phyloP scores from a whole-genome alignment of 768 basidiomycete genomes.

The Polyporus arcularius region DNA sequence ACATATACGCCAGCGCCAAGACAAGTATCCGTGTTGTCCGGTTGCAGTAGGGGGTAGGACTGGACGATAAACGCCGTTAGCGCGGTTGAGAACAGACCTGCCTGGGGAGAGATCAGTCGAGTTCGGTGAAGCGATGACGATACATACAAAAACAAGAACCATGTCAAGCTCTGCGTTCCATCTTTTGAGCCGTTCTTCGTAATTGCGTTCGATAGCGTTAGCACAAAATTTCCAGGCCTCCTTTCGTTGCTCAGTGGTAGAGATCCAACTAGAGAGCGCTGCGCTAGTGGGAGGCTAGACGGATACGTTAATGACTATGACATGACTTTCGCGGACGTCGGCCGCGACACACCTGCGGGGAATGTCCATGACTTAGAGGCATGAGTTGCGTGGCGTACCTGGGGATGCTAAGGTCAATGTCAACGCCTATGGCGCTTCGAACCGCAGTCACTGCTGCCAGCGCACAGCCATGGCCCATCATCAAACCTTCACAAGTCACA shows the following conservation, averaged over 20 bases:
- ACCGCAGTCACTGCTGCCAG: too few species aligned
- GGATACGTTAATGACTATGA: too few species aligned
- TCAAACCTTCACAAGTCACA: too few species aligned
- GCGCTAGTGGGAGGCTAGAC: too few species aligned
- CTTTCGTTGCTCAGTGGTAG: slow-evolving; percentile 4
- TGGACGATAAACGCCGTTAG: slow-evolving; percentile 20
- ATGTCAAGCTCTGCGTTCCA: slow-evolving; percentile 20
- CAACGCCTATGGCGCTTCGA: too few species aligned
- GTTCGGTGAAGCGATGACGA: not conserved
- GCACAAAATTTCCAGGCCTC: slow-evolving; percentile 14
- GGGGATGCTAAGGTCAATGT: too few species aligned
- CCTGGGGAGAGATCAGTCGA: not conserved
- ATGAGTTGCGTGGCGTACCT: too few species aligned
- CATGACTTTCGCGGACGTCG: too few species aligned
- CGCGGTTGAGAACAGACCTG: slow-evolving; percentile 20
- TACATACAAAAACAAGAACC: slow-evolving; percentile 19
- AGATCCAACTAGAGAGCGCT: not conserved
- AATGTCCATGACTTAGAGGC: not conserved
- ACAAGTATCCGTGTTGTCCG: slow-evolving; percentile 5
- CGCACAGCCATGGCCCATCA: too few species aligned
- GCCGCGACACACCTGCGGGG: too few species aligned
- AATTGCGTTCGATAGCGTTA: slow-evolving; percentile 2
- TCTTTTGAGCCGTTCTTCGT: slow-evolving; percentile 8
- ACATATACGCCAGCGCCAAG: slow-evolving; percentile 10
- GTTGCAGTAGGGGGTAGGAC: slow-evolving; percentile 12